Conservation (phyloP, 805 yeast species). For the Pichia kluyveri region DNA sequence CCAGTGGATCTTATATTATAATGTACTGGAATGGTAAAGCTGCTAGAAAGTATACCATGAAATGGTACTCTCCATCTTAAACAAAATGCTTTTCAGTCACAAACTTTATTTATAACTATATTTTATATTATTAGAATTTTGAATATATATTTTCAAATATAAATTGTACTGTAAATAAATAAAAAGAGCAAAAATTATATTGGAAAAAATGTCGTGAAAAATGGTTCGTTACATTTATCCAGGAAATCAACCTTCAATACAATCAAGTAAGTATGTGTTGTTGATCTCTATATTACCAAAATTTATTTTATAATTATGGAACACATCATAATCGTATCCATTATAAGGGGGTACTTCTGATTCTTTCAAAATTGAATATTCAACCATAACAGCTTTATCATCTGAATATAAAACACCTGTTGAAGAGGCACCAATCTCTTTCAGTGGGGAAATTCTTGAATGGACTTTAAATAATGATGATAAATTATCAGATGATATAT, state of each 20-base stretch:
- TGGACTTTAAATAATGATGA: slow-evolving; percentile 6
- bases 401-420: slow-evolving; percentile 4
- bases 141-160: too few relatives aligned
- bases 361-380: slow-evolving; percentile 17
- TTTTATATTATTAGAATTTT: too few relatives aligned
- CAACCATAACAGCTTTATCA: slow-evolving; percentile 5
- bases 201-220: too few relatives aligned
- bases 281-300: slow-evolving; percentile 16
- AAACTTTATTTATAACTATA: too few relatives aligned
- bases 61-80: too few relatives aligned
- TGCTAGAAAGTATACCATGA: too few relatives aligned
- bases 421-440: neutral
- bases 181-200: too few relatives aligned
- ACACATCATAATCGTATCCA: slow-evolving; percentile 19
- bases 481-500: neutral
- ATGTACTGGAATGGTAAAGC: too few relatives aligned
- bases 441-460: neutral
- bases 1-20: too few relatives aligned
- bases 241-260: neutral
- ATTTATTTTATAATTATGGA: slow-evolving; percentile 16
- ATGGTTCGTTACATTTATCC: too few relatives aligned
- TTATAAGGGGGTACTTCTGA: slow-evolving; percentile 15
- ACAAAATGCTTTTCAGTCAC: too few relatives aligned
- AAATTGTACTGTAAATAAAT: too few relatives aligned
- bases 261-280: slow-evolving; percentile 15